Conservation (phyloP, 2,329 filamentous ascomycete genomes). For the Aspergillus carbonarius region DNA sequence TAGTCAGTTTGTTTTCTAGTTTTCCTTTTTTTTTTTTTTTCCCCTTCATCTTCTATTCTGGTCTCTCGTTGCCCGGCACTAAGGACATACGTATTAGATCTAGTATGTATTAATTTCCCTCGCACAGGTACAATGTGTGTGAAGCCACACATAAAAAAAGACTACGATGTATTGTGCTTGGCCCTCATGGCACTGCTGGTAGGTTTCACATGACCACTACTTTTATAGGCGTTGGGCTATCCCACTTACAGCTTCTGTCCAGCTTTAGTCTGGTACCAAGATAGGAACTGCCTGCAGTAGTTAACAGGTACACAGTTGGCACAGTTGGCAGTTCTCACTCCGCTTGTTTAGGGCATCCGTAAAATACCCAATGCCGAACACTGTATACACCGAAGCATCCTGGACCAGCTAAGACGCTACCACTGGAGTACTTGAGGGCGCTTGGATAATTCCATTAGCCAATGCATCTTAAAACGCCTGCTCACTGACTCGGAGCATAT, state of each 20-base stretch:
- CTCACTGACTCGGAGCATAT: not conserved
- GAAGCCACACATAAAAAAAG: too few species aligned
- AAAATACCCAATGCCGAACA: not conserved
- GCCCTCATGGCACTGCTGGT: not conserved
- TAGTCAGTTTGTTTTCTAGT: not conserved
- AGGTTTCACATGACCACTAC: conserved; percentile 13
- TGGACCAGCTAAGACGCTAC: not conserved
- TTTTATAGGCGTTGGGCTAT: conserved; percentile 13
- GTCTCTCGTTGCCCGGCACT: not conserved
- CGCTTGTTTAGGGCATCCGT: not conserved
- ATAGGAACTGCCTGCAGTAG: conserved; percentile 21
- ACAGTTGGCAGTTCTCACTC: not conserved
- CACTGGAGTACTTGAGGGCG: too few species aligned
- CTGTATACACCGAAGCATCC: not conserved
- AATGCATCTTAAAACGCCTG: not conserved
- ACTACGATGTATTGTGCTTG: not conserved
- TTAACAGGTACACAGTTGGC: not conserved
- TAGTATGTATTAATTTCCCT: conserved; percentile 6
- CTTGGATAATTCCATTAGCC: not conserved
- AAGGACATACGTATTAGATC: not conserved
- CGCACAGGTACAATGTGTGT: not conserved
- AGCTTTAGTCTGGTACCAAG: conserved; percentile 17
- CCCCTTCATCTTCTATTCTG: too few species aligned
- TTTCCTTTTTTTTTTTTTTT: not conserved
- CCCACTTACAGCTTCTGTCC: conserved; percentile 16